Conservation (phyloP, 192 early-diverging fungal genomes). For the Gaertneriomyces sp. region DNA sequence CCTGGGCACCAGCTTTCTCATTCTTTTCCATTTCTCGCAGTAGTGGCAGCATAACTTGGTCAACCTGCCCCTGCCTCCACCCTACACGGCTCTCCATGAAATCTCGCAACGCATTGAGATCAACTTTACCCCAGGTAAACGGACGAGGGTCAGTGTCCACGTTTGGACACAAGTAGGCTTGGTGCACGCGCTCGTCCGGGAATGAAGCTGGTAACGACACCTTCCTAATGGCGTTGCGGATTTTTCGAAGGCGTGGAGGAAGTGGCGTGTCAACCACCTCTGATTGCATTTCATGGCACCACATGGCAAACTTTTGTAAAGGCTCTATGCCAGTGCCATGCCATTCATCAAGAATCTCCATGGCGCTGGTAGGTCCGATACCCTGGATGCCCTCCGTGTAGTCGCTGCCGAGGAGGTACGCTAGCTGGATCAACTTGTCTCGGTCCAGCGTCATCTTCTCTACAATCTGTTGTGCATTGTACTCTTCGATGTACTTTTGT, state of each 20-base stretch:
- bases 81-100: slow-evolving; percentile 59
- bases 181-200: slow-evolving; percentile 69
- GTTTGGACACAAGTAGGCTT: slow-evolving; percentile 76
- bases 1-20: slow-evolving; percentile 22
- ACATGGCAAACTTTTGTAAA: slow-evolving; percentile 53
- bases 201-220: slow-evolving; percentile 72
- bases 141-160: slow-evolving; percentile 60
- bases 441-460: slow-evolving; percentile 65
- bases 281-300: slow-evolving; percentile 52
- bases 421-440: slow-evolving; percentile 73
- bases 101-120: slow-evolving; percentile 61
- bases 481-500: slow-evolving; percentile 85
- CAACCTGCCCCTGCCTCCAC: slow-evolving; percentile 65
- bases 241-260: background rate
- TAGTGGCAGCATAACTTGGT: slow-evolving; percentile 68
- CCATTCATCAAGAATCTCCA: slow-evolving; percentile 86
- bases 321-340: slow-evolving; percentile 43
- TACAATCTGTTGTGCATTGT: slow-evolving; percentile 60
- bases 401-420: slow-evolving; percentile 93
- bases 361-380: slow-evolving; percentile 79
- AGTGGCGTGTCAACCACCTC: background rate
- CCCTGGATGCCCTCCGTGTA: slow-evolving; percentile 89
- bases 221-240: slow-evolving; percentile 45
- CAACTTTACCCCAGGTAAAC: slow-evolving; percentile 72
- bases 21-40: slow-evolving; percentile 43